Evolutionary conservation across 2,329 filamentous ascomycete species (phyloP), one percentile per base, ranked within the genome.

Genomic region (Orbilia oligospora): DNA sequence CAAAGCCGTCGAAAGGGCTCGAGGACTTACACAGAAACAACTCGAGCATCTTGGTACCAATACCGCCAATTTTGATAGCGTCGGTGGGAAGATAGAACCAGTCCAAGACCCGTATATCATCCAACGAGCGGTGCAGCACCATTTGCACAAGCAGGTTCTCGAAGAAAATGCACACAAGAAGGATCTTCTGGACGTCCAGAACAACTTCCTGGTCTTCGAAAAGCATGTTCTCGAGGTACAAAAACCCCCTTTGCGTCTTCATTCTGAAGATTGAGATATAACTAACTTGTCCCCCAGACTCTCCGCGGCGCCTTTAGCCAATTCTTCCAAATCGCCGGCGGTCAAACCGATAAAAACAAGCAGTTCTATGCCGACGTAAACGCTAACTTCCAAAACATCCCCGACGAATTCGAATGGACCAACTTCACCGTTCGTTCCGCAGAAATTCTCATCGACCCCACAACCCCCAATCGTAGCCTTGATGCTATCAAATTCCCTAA

Each of bases 111-210:
- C 96, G 3, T 99, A 98, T 83, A 88, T 98, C 71, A 84, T 98
- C 55, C 90, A 91, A 82, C 91, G 95, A 36, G 92, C 93, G 76
- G 90, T 97, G 73, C 86, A 93, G 80, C 89, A 97, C 86, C 91
- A 94, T 51, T 87, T 99, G 70, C 91, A 93, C 88, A 95, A 92
- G 87, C 96, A 99, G 86, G 89, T 98, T 41, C 87, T 93, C 56
- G 93, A 97, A 83, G 96, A 99, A 87, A 99, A 99, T 88, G 97
- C 94, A 87, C 95, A 97, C 86, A 90, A 91, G 80, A 93, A 97
- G 83, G 96, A 99, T 83, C 88, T 98, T 72, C 88, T 99, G 80
- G 89, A 91, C 9, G 92, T 97, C n/a, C 96, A 99, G 85, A 91
- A 92, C 86, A 93, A 93, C 84, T 97, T 98, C 84, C 87, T 91